Base-by-base conservation (phyloP, 768 basidiomycete genomes). In the Russula foetens region DNA sequence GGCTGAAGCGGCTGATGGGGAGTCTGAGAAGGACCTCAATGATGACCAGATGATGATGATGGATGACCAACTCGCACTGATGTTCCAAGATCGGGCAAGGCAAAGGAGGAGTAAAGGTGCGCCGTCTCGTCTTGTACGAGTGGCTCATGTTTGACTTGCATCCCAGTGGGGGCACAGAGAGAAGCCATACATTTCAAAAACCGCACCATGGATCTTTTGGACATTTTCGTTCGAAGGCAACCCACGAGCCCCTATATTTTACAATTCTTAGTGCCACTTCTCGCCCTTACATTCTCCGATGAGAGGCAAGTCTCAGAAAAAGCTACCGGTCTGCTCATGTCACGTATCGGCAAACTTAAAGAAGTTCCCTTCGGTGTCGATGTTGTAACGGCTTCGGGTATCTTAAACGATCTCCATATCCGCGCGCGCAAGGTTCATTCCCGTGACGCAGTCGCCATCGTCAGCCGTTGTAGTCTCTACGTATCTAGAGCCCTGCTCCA, bases 21-120 rank as follows among this genome's bases (percentile, higher is more conserved):
- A 77, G 4, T 76, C 73, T 43, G 84, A 84, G 15, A 84, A 85
- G 62, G 88, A 89, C 50, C 87, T 96, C 86, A 90, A 97, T 69
- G 96, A 99, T 69, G 95, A 98, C 26, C 92, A 97, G 74, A 99
- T 99, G 96, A 85, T 98, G 79, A 89, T 88, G 35, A 83, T 98
- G 28, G 96, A 99, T 69, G 89, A 90, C 51, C 88, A 96, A 69
- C 83, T 99, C 7, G 92, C 90, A 4, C 83, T 86, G 53, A 85
- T 93, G 31, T 96, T 99, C 81, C 81, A 81, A 82, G 84, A 61
- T 75, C 80, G 24, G 77, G 78, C 58, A 84, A 81, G 56, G 82
- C 79, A 70, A 85, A 61, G 24, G 33, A 83, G 68, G 74, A 80
- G 78, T 55, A 90, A 87, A 78, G 83, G 91, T 89, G 55, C 59